Conservation (phyloP, 2,329 filamentous ascomycete genomes). For the Talaromyces sp. region DNA sequence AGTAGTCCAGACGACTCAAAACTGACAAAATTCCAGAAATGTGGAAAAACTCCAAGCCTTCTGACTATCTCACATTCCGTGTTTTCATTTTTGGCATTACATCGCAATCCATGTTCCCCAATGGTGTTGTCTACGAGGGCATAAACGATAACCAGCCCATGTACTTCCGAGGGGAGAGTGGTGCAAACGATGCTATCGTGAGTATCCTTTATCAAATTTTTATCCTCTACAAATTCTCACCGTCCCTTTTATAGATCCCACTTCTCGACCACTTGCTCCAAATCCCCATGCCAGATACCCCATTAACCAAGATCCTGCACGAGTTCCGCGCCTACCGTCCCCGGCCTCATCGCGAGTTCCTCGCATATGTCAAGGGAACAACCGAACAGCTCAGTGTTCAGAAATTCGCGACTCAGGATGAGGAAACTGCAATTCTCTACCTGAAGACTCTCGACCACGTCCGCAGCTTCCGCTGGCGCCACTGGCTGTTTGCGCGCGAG, state of each 20-base stretch:
- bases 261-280: conserved; percentile 83
- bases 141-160: conserved; percentile 65
- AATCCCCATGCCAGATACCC: conserved; percentile 82
- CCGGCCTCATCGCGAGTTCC: conserved; percentile 80
- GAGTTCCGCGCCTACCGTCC: conserved; percentile 90
- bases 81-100: conserved; percentile 98
- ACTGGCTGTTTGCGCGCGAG: conserved; percentile 46
- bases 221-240: neutral
- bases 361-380: conserved; percentile 61
- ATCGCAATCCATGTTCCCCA: conserved; percentile 86
- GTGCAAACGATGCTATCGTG: conserved; percentile 89
- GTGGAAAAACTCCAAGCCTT: conserved; percentile 84
- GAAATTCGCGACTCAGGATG: conserved; percentile 32
- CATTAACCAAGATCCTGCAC: conserved; percentile 77
- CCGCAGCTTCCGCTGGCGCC: conserved; percentile 46
- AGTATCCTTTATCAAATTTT: conserved; percentile 9
- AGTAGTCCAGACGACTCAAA: neutral
- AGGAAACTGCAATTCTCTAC: conserved; percentile 38
- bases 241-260: conserved; percentile 53
- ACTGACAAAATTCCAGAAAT: conserved; percentile 50
- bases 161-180: conserved; percentile 85
- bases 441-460: conserved; percentile 44
- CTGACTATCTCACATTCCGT: conserved; percentile 81
- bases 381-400: conserved; percentile 44
- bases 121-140: conserved; percentile 85